Evolutionary conservation across 768 basidiomycete genomes (phyloP).

Genomic region (Suillus subalutaceus): DNA sequence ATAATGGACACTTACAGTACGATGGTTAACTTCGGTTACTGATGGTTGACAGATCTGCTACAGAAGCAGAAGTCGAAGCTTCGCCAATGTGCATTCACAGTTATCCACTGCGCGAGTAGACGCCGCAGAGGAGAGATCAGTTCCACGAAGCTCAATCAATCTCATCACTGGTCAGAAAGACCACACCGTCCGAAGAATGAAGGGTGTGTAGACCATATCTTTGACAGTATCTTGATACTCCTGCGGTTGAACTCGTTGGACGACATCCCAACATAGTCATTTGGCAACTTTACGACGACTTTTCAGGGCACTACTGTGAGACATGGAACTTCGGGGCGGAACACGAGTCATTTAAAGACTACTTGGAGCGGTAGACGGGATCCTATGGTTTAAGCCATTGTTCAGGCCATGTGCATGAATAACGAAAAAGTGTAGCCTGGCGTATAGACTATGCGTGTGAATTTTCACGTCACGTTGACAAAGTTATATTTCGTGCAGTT

Average conservation of each 20-base stretch:
- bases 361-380: neutral
- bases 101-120: neutral
- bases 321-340: neutral
- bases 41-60: neutral
- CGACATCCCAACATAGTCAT: neutral
- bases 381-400: neutral
- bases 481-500: slow-evolving; percentile 15
- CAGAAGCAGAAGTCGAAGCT: neutral
- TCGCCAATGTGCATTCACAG: neutral
- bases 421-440: neutral
- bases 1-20: neutral
- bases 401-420: neutral
- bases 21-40: neutral
- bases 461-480: slow-evolving; percentile 13
- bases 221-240: neutral
- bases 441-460: slow-evolving; percentile 1
- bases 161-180: neutral
- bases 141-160: neutral
- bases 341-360: neutral
- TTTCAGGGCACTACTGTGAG: neutral
- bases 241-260: neutral
- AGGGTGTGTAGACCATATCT: neutral
- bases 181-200: neutral
- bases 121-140: too few species aligned
- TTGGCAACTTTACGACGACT: neutral